These are phyloP conservation scores for Lycium ferocissimum DNA, from an alignment of 257 asterid genomes.

Conservation along the genomic window DNA sequence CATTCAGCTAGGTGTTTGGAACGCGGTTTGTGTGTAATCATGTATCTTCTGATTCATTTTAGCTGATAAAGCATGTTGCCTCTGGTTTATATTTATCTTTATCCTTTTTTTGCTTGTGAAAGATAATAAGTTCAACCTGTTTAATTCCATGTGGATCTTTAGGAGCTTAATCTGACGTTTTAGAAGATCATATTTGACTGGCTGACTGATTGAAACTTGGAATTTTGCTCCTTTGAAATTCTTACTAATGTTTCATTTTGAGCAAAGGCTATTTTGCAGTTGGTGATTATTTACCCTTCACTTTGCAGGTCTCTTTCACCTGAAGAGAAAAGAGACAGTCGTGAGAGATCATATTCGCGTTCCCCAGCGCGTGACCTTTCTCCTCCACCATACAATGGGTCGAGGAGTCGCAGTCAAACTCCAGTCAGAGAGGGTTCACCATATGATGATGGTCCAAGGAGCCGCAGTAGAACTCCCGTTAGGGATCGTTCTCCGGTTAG, in stretches of 20 bases:
- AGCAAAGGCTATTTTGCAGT: not conserved
- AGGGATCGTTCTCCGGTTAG: conserved; percentile 47
- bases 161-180: not conserved
- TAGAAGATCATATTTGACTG: not conserved
- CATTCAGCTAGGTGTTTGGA: too few species aligned
- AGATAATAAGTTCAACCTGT: not conserved
- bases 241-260: not conserved
- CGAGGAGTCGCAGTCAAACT: conserved; percentile 54
- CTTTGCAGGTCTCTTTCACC: conserved; percentile 78
- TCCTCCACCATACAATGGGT: conserved; percentile 39
- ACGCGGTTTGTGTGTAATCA: not conserved
- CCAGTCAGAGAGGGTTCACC: conserved; percentile 64
- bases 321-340: conserved; percentile 61
- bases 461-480: conserved; percentile 61
- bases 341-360: conserved; percentile 65
- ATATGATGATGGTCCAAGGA: conserved; percentile 53
- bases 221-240: not conserved
- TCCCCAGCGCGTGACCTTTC: conserved; percentile 51
- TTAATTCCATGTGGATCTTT: not conserved
- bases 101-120: not conserved
- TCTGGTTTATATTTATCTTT: not conserved
- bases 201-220: not conserved
- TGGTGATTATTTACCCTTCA: not conserved
- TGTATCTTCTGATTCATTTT: not conserved
- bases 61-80: not conserved